Evolutionary conservation across 495 filamentous ascomycete genomes (phyloP), one percentile per base, ranked within the genome.

Genomic region (Viridothelium virens): DNA sequence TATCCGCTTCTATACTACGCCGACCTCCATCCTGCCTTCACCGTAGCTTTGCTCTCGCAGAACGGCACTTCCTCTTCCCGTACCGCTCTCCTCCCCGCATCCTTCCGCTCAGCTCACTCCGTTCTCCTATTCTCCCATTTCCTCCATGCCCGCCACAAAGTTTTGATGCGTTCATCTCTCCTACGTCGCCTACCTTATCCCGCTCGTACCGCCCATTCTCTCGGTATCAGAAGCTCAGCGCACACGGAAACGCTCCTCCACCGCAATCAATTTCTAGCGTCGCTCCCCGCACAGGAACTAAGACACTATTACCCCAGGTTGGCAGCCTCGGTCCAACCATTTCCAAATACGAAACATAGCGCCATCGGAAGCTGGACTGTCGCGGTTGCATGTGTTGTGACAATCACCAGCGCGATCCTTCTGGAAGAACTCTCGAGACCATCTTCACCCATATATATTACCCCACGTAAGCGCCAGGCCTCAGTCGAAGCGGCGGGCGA

Each of bases 331-430:
- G 53, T 59, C 53, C 53, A 59, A 18, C 18, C 3, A 36, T 18
- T 7, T 31, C 18, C 25, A 36, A 10, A 3, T 31, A 59, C 53
- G 7, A 59, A 36, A 36, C 53, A 36, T 14, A 59, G 53, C 14
- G 53, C 53, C 2, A 59, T 59, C 10, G 53, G 53, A 14, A 59
- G 31, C 18, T 59, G 53, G 53, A 59, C 53, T 10, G 25, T 59
- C 36, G 53, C 53, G 53, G 53, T 59, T 59, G 53, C 53, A 59
- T 59, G 53, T 59, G 53, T 59, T 31, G 53, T 59, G 53, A 59
- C 53, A 18, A 36, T 59, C 36, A 31, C 18, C 53, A 59, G 53
- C 14, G 53, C 53, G 10, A 33, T 59, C 31, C 14, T 59, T 34
- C 53, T 59, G 3, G 53, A 59, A 36, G 53, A 59, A 59, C 53